Base-by-base conservation (phyloP, 371 early-diverging fungal species). In the Astathelohania contejeani region DNA sequence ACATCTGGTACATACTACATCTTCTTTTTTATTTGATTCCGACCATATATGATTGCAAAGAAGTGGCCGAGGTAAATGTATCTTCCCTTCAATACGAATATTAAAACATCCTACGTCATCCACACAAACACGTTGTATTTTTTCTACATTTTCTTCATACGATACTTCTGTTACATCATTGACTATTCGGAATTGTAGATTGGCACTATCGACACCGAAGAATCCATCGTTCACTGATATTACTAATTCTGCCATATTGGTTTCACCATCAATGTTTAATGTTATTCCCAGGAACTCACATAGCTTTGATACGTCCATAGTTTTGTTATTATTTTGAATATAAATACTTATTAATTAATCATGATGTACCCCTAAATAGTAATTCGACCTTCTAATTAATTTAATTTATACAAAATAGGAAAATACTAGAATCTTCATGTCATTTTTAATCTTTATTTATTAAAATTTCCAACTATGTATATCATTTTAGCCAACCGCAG, bases 201-300 rank as follows among this genome's bases (percentile, higher is more conserved):
- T 44, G 26, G 54, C 55, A 28, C 40, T 48, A 27, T 59, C 65
- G 1, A 65, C 37, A 26, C 28, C 16, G 40, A 65, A 65, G 25
- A 60, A 53, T 12, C 65, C 65, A 51, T 65, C 65, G 63, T 65
- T 65, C 16, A 65, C 56, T 14, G 65, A 35, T 1, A 65, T 54
- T 49, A 45, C 44, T 18, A 64, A 24, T n/a, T 64, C 32, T 1
- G 59, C 37, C 16, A 53, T 27, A 0, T 44, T 37, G 1, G n/a
- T 37, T 18, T 37, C 1, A 10, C 26, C 9, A 16, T 24, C 26
- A 10, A 64, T 46, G 3, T 48, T 55, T 27, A 53, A 37, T 9
- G 64, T 20, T 14, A 64, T 55, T 32, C 64, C 64, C 25, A 64
- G 27, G 23, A 48, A 48, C 9, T 18, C 48, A 29, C 48, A 25